phyloP scores from a whole-genome alignment of 805 yeast species.

The Candida qinlingensis region DNA sequence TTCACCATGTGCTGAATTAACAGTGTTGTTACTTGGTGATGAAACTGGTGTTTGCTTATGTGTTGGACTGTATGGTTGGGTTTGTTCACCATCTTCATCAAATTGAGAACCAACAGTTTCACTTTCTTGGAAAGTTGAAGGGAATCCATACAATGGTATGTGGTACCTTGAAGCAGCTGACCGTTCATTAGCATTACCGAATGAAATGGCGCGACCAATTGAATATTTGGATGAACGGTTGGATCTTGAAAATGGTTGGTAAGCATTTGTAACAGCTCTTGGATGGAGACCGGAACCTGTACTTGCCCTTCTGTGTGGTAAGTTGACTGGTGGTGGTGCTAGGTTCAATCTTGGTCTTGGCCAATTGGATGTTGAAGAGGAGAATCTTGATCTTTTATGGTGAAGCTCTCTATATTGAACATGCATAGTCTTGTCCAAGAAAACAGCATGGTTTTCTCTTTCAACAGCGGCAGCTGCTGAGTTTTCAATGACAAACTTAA shows the following conservation, averaged over 20 bases:
- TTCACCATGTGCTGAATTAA: slow-evolving; percentile 21
- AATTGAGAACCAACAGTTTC: not conserved
- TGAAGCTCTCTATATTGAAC: slow-evolving; percentile 75
- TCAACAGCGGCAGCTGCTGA: slow-evolving; percentile 88
- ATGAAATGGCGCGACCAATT: slow-evolving; percentile 19
- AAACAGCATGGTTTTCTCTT: slow-evolving; percentile 74
- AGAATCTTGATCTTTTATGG: slow-evolving; percentile 19
- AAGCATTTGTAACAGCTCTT: slow-evolving; percentile 1
- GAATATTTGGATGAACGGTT: slow-evolving; percentile 8
- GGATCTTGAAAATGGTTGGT: slow-evolving; percentile 5
- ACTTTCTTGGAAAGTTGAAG: slow-evolving; percentile 1
- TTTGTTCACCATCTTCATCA: slow-evolving; percentile 1
- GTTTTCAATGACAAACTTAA: slow-evolving; percentile 55
- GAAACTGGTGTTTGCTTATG: slow-evolving; percentile 22
- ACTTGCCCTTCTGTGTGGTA: slow-evolving; percentile 39
- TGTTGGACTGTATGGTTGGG: slow-evolving; percentile 3
- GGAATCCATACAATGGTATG: slow-evolving; percentile 8
- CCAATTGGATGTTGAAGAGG: slow-evolving; percentile 18
- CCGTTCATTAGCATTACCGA: slow-evolving; percentile 5
- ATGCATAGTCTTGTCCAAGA: slow-evolving; percentile 70
- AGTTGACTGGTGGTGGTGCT: slow-evolving; percentile 81
- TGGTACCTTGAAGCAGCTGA: slow-evolving; percentile 5
- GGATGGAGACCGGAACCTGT: slow-evolving; percentile 23
- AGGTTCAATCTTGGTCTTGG: slow-evolving; percentile 44
- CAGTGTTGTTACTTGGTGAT: slow-evolving; percentile 23